Percentiles rank a stretch among this genome's conserved stretches.
Evolutionary conservation across 441 rosid species (phyloP).

Genomic region (Erodium chrysanthum): DNA sequence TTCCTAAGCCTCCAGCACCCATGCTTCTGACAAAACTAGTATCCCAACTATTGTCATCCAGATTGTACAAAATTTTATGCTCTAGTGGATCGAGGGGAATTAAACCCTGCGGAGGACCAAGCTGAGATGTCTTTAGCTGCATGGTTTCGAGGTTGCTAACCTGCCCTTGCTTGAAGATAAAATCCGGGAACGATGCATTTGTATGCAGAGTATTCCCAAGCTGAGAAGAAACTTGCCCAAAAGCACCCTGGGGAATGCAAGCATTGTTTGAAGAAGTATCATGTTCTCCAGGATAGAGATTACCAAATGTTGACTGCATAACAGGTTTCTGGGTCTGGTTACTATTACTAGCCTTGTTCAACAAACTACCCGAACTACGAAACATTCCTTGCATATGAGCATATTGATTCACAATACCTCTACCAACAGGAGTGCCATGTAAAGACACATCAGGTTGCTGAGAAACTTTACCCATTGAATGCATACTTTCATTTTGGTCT

Average conservation of each 20-base stretch:
- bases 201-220: constrained; percentile 25
- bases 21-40: constrained; percentile 26
- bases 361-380: constrained; percentile 27
- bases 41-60: constrained; percentile 41
- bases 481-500: constrained; percentile 28
- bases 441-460: constrained; percentile 31
- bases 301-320: constrained; percentile 24
- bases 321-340: constrained; percentile 26
- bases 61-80: constrained; percentile 43
- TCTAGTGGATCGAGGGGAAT: constrained; percentile 50
- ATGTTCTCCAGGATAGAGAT: constrained; percentile 26
- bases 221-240: constrained; percentile 28
- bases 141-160: constrained; percentile 24
- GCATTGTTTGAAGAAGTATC: constrained; percentile 26
- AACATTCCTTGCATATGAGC: constrained; percentile 30
- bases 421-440: constrained; percentile 31
- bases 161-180: constrained; percentile 31
- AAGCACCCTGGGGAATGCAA: constrained; percentile 26
- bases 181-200: constrained; percentile 23
- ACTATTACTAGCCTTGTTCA: constrained; percentile 22
- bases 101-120: constrained; percentile 27
- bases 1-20: constrained; percentile 31
- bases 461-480: constrained; percentile 23
- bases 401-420: constrained; percentile 31
- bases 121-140: constrained; percentile 31